These are phyloP conservation scores for Hanseniaspora lachancei DNA, from an alignment of 805 yeast genomes.

Conservation along the genomic window DNA sequence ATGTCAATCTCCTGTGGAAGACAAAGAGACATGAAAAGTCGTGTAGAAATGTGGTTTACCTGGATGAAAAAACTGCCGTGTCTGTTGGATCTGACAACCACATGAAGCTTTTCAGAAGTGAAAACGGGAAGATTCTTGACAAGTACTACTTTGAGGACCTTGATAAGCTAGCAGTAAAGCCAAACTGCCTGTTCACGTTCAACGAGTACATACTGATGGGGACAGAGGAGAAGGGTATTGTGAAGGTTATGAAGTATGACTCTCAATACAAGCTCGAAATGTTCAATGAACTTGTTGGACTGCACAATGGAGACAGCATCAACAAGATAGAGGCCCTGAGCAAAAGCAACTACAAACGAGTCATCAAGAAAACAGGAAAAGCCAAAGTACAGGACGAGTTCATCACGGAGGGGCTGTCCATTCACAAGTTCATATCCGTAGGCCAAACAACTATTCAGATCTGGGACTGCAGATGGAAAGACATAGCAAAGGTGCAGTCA, in stretches of 20 bases:
- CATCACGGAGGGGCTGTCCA: slow-evolving; percentile 35
- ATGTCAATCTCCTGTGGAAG: slow-evolving; percentile 42
- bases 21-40: slow-evolving; percentile 86
- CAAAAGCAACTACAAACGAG: slow-evolving; percentile 36
- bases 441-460: slow-evolving; percentile 75
- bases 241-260: slow-evolving; percentile 45
- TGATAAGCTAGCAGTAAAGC: background rate
- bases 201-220: slow-evolving; percentile 10
- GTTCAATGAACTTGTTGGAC: background rate
- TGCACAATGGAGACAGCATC: slow-evolving; percentile 49
- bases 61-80: slow-evolving; percentile 33
- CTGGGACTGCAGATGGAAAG: slow-evolving; percentile 47
- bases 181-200: slow-evolving; percentile 3
- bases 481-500: slow-evolving; percentile 38
- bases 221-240: slow-evolving; percentile 39
- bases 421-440: slow-evolving; percentile 62
- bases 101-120: slow-evolving; percentile 57
- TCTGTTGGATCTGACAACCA: slow-evolving; percentile 72
- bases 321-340: slow-evolving; percentile 38
- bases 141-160: slow-evolving; percentile 29
- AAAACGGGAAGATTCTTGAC: slow-evolving; percentile 61
- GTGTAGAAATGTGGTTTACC: slow-evolving; percentile 45
- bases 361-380: slow-evolving; percentile 24
- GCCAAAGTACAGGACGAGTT: slow-evolving; percentile 4
- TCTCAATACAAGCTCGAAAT: background rate